Percentiles rank a stretch among this genome's conserved stretches.
Evolutionary conservation across 257 asterid genomes (phyloP).

Genomic region (Przewalskia tangutica): DNA sequence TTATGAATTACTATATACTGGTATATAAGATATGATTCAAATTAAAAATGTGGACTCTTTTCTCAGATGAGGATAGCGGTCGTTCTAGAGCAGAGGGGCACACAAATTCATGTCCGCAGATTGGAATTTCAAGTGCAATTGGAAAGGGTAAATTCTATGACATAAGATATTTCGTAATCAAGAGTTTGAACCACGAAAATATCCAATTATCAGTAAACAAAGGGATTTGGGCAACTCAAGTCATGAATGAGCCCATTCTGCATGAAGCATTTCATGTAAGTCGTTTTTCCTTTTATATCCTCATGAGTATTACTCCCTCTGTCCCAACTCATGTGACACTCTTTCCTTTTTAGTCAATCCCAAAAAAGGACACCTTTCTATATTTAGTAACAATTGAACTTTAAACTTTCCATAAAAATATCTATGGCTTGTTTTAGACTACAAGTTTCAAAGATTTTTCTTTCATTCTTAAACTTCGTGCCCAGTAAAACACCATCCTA

Average conservation of each 20-base stretch:
- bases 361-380: no score
- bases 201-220: slow-evolving; percentile 62
- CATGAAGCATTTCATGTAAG: slow-evolving; percentile 94
- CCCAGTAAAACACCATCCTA: no score
- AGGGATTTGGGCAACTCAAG: slow-evolving; percentile 99
- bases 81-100: slow-evolving; percentile 45
- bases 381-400: no score
- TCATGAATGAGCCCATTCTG: slow-evolving; percentile 92
- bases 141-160: slow-evolving; percentile 34
- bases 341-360: no score
- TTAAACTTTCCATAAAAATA: no score
- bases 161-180: slow-evolving; percentile 81
- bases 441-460: no score
- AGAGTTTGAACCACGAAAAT: slow-evolving; percentile 90
- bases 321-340: no score
- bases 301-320: not conserved
- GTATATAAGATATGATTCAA: slow-evolving; percentile 1
- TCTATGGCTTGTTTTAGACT: no score
- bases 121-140: slow-evolving; percentile 40
- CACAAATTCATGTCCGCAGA: slow-evolving; percentile 30
- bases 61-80: slow-evolving; percentile 47
- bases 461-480: no score
- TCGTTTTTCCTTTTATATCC: slow-evolving; percentile 12
- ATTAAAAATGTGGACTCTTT: slow-evolving; percentile 12
- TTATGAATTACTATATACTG: not conserved